These are phyloP conservation scores for Colletotrichum sp. DNA, from an alignment of 2,329 filamentous ascomycete genomes.

Conservation along the genomic window DNA sequence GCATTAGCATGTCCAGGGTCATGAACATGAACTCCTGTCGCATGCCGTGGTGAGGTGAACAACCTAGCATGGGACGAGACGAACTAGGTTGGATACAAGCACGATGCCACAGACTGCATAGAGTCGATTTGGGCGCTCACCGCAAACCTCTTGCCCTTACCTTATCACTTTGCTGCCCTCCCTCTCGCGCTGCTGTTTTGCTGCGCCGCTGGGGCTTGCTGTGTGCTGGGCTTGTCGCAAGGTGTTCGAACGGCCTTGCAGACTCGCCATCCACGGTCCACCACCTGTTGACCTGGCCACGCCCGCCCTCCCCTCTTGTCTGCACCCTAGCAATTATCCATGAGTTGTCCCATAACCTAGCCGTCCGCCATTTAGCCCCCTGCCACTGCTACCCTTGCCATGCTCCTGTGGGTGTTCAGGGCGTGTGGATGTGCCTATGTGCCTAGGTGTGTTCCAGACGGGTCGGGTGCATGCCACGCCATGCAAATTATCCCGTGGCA, in stretches of 20 bases:
- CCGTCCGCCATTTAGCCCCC: neutral
- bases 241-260: neutral
- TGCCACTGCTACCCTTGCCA: neutral
- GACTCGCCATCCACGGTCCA: neutral
- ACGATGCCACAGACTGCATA: neutral
- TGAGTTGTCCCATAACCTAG: conserved; percentile 5
- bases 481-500: neutral
- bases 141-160: neutral
- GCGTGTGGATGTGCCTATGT: neutral
- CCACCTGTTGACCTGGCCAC: neutral
- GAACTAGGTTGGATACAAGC: neutral
- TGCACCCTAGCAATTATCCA: neutral
- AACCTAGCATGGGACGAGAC: neutral
- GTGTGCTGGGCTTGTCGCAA: neutral
- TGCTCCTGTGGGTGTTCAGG: neutral
- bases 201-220: neutral
- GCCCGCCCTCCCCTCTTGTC: neutral
- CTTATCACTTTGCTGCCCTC: neutral
- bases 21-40: neutral
- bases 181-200: neutral
- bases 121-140: neutral
- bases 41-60: neutral
- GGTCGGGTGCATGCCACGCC: neutral
- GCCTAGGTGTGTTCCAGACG: neutral
- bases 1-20: neutral